Evolutionary conservation across 768 basidiomycete genomes (phyloP), one percentile per base, ranked within the genome.

Genomic region (Phaffia australis): DNA sequence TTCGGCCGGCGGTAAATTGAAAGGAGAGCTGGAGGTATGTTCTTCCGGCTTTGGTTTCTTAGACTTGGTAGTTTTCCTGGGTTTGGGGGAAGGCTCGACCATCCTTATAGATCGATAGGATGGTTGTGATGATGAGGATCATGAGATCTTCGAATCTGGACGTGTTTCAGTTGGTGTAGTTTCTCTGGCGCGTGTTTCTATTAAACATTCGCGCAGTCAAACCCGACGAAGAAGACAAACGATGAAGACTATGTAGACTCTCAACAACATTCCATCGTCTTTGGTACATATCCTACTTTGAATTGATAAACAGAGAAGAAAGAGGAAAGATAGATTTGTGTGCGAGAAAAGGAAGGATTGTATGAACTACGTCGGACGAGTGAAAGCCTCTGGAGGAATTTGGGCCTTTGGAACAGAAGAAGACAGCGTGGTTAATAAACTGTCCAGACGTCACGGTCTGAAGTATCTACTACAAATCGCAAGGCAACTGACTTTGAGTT

Each of bases 401-500:
- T 69, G 67, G 25, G 25, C 49, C 66, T 67, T 58, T 29, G 19
- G 19, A 48, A 18, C 2, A 25, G 3, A n/a, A 32, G 1, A 9
- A 32, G 42, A 48, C 35, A 61, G 5, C 15, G 48, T 19, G 54
- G 7, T 4, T 60, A 46, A 42, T 27, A 14, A 46, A 16, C 25
- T 2, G 6, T 6, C 18, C 16, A 54, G 18, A 27, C 2, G 30
- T 5, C 52, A 11, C 1, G 32, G 5, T 6, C 25, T 18, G 19
- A 19, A 9, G 47, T 8, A 50, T 3, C 6, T 21, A 29, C 16
- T 15, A 29, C n/a, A n/a, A 56, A 49, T 48, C 42, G 52, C 23
- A 23, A 47, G 6, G 18, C 19, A 25, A 58, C 56, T 3, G 8
- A 74, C 74, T 68, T 74, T 75, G 72, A 97, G 87, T 74, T 87